Percentiles rank a stretch among this genome's conserved stretches.
Evolutionary conservation across 108 stramenopile genomes (phyloP).

Genomic region (Schizochytrium sp.): DNA sequence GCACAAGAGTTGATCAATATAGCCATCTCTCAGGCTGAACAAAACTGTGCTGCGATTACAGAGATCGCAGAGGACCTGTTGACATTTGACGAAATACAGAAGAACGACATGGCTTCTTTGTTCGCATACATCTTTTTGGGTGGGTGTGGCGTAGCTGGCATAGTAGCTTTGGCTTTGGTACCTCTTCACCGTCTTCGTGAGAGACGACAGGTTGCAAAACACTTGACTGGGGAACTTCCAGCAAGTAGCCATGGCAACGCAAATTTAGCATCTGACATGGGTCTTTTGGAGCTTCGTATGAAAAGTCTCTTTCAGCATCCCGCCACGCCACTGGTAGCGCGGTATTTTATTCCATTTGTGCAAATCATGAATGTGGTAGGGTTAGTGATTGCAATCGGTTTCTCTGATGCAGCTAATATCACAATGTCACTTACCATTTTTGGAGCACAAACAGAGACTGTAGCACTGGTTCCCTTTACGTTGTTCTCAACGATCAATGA

Average conservation of each 20-base stretch:
- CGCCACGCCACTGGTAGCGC: slow-evolving; percentile 13
- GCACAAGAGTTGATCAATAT: slow-evolving; percentile 31
- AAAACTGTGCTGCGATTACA: not conserved
- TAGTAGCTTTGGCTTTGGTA: not conserved
- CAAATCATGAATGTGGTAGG: slow-evolving; percentile 55
- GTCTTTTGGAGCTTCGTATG: not conserved
- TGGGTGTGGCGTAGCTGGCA: slow-evolving; percentile 39
- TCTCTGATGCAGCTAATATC: slow-evolving; percentile 47
- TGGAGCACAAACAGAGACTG: not conserved
- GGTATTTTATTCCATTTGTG: slow-evolving; percentile 1
- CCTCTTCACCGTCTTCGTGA: slow-evolving; percentile 3
- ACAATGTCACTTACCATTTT: slow-evolving; percentile 11
- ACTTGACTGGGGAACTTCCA: not conserved
- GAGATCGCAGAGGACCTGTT: not conserved
- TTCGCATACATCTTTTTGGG: slow-evolving; percentile 41
- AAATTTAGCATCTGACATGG: slow-evolving; percentile 34
- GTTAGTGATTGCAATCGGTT: slow-evolving; percentile 40
- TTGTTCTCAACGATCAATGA: slow-evolving; percentile 40
- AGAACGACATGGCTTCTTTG: slow-evolving; percentile 31
- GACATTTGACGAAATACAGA: not conserved
- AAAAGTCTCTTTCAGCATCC: slow-evolving; percentile 58
- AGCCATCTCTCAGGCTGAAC: not conserved
- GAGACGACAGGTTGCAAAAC: not conserved
- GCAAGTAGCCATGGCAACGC: not conserved
- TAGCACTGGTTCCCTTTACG: slow-evolving; percentile 45